Evolutionary conservation across 257 asterid species (phyloP), one percentile per base, ranked within the genome.

Genomic region (Solanum piurae): DNA sequence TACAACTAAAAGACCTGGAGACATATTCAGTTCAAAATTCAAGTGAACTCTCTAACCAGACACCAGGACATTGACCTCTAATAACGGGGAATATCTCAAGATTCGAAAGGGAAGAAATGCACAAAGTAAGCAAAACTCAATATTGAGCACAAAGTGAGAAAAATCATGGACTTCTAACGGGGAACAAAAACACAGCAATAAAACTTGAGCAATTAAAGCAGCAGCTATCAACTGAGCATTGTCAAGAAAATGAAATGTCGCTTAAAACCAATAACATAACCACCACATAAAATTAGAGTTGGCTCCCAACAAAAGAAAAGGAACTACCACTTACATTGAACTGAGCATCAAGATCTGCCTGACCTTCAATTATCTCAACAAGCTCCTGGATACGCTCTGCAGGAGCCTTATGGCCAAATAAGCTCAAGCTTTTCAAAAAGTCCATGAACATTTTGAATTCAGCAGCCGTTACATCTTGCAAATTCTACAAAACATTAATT

Each of bases 331-430:
- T 91, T 93, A 97, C 98, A 80, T 97, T 92, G 83, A 95, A 95
- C 87, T 94, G 98, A 86, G 99, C 98, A 92, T 97, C 95, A 84
- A 97, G 92, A 90, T 97, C 99, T 88, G 99, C 98, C 93, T 97
- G 99, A 87, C 98, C 98, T 91, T 97, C 98, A 88, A 95, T 94
- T 87, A 97, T 95, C 92, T 94, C 99, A 92, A 97, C 98, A 89
- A 97, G 98, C 92, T 97, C 99, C 89, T 95, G 98, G 92, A 94
- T 91, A 82, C 95, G 95, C 92, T 95, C 98, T 46, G 89, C 90
- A 20, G 99, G 93, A 86, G 99, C 98, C 86, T 84, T 92, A 88
- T 92, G 93, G 83, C 99, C 98, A 82, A 97, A 97, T 87, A 97
- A 93, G 92, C 90, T 94, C 95, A 97, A 92, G 93, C 98, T 95